Evolutionary conservation across 176 grass and related monocot genomes (phyloP).

Genomic region (Avena sativa): DNA sequence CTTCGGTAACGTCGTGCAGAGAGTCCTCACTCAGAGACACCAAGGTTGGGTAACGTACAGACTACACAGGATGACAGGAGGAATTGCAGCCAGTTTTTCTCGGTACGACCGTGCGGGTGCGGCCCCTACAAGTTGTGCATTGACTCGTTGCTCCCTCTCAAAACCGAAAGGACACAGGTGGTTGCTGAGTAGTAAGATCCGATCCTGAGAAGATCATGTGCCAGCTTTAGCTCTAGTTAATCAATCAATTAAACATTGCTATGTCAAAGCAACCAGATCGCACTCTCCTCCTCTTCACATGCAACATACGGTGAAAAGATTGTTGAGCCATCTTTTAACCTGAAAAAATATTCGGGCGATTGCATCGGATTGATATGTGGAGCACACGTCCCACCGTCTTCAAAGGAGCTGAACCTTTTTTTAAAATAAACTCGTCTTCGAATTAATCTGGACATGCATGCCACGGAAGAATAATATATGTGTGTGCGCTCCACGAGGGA

Average conservation of each 20-base stretch:
- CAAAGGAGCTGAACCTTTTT: not conserved
- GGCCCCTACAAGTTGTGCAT: not conserved
- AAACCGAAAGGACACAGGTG: too few relatives aligned
- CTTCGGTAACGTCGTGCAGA: conserved; percentile 21
- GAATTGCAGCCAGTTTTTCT: not conserved
- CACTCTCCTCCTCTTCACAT: not conserved
- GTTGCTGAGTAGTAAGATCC: too few relatives aligned
- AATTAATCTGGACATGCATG: not conserved
- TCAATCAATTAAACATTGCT: not conserved
- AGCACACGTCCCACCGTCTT: not conserved
- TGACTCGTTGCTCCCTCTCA: not conserved
- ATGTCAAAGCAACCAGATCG: conserved; percentile 10
- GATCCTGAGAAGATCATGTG: not conserved
- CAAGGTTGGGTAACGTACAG: too few relatives aligned
- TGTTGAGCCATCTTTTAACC: not conserved
- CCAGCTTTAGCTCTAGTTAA: not conserved
- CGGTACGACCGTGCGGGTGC: not conserved
- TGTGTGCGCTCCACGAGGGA: too few relatives aligned
- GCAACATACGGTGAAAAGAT: not conserved
- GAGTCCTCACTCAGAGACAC: too few relatives aligned
- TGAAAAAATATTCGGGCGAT: not conserved
- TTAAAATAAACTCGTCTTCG: not conserved
- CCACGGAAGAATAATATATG: not conserved
- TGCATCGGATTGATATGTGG: conserved; percentile 17
- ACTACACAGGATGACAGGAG: too few relatives aligned